Conservation (phyloP, 306 rosid genomes). For the Lathyrus oleraceus region DNA sequence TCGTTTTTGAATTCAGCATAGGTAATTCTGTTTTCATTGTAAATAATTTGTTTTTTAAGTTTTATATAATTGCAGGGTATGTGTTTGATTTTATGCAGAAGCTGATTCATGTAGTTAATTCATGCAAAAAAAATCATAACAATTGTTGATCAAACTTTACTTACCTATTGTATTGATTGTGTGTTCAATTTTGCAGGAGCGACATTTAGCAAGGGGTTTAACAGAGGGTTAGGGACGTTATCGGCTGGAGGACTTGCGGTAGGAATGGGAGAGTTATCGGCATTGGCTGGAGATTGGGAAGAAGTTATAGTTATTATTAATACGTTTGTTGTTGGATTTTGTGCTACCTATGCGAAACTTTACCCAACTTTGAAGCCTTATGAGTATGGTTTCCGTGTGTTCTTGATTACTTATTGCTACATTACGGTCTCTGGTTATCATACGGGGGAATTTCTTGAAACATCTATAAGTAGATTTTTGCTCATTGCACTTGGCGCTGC, state of each 20-base stretch:
- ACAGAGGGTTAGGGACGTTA: constrained; percentile 87
- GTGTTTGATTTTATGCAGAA: constrained; percentile 47
- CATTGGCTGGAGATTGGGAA: constrained; percentile 72
- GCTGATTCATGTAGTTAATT: constrained; percentile 33
- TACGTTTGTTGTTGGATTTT: background rate
- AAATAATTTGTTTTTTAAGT: background rate
- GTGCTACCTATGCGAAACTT: background rate
- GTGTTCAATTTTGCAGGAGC: constrained; percentile 60
- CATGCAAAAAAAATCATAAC: too few relatives aligned
- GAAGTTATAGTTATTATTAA: constrained; percentile 58
- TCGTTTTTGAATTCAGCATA: constrained; percentile 90
- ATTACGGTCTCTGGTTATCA: constrained; percentile 79
- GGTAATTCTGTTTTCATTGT: constrained; percentile 35
- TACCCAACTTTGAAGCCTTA: constrained; percentile 89
- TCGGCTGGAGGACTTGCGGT: constrained; percentile 94
- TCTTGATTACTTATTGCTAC: constrained; percentile 86
- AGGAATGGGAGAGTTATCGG: constrained; percentile 67
- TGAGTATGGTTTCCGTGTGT: constrained; percentile 93
- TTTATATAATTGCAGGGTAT: background rate
- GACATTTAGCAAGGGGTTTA: constrained; percentile 87
- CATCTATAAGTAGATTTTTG: constrained; percentile 72
- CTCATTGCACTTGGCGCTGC: constrained; percentile 85
- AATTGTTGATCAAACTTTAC: too few relatives aligned
- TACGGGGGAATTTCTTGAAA: constrained; percentile 67
- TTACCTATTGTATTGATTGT: too few relatives aligned